These are phyloP conservation scores for Saccharomyces hybrid DNA, from an alignment of 1,139 yeast genomes.

Conservation along the genomic window DNA sequence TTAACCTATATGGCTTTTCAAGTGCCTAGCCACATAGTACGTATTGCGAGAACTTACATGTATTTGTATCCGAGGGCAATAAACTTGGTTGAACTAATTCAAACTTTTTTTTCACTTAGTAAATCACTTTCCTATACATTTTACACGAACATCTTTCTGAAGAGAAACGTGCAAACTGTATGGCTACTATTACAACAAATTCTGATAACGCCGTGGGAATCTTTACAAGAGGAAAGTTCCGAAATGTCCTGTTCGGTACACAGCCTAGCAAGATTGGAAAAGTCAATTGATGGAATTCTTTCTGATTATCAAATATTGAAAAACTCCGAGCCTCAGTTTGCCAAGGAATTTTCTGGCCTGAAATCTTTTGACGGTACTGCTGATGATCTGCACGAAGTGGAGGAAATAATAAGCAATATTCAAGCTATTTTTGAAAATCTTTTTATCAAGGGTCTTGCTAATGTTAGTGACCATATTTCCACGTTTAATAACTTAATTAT, in stretches of 20 bases:
- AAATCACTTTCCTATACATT: neutral
- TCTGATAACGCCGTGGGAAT: neutral
- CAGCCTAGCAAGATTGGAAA: neutral
- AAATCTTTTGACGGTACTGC: neutral
- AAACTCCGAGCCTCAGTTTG: neutral
- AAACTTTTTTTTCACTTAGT: conserved; percentile 21
- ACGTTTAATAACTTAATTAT: neutral
- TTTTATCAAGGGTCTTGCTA: neutral
- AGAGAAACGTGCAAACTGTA: neutral
- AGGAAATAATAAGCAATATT: neutral
- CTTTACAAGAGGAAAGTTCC: neutral
- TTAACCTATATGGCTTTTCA: conserved; percentile 48
- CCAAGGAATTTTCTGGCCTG: neutral
- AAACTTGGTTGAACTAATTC: conserved; percentile 45
- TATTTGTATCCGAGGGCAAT: conserved; percentile 54
- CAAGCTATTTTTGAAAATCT: neutral
- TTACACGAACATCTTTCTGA: neutral
- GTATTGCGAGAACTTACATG: conserved; percentile 41
- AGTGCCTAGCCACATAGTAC: conserved; percentile 47
- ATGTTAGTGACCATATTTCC: neutral
- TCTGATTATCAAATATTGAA: neutral
- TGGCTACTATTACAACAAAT: neutral
- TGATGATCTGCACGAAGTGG: neutral
- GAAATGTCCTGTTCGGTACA: neutral
- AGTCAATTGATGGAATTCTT: neutral